Conservation (phyloP, 139 green algal species). For the Zygnema circumcarinatum region DNA sequence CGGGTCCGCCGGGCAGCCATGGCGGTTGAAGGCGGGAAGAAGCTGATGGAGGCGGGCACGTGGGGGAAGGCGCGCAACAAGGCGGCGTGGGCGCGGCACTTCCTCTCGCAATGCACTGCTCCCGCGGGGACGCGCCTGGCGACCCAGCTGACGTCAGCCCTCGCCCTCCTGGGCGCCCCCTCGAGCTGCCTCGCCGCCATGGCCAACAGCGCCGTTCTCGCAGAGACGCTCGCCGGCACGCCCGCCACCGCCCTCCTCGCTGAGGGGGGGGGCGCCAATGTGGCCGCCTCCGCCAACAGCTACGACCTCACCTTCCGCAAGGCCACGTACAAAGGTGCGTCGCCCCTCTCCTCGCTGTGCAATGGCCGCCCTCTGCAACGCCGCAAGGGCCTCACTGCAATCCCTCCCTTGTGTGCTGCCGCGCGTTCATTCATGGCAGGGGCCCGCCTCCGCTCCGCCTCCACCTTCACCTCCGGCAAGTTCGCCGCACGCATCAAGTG, state of each 20-base stretch:
- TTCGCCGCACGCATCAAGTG: conserved; percentile 22
- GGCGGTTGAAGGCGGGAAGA: no score
- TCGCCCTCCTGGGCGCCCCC: neutral
- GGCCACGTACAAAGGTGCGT: neutral
- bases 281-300: neutral
- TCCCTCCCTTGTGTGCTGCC: neutral
- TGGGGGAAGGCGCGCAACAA: neutral
- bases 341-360: neutral
- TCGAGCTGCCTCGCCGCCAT: neutral
- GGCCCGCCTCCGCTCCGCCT: conserved; percentile 14
- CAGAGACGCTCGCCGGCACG: neutral
- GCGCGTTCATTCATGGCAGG: neutral
- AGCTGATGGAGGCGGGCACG: no score
- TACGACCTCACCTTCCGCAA: neutral
- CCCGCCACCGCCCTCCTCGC: neutral
- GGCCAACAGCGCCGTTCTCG: neutral
- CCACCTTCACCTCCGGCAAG: neutral
- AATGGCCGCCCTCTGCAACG: neutral
- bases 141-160: neutral
- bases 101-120: neutral
- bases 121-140: neutral
- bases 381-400: neutral
- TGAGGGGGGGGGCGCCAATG: neutral
- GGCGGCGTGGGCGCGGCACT: neutral
- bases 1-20: no score